Conservation (phyloP, 495 filamentous ascomycete species). For the Aspergillus haitiensis region DNA sequence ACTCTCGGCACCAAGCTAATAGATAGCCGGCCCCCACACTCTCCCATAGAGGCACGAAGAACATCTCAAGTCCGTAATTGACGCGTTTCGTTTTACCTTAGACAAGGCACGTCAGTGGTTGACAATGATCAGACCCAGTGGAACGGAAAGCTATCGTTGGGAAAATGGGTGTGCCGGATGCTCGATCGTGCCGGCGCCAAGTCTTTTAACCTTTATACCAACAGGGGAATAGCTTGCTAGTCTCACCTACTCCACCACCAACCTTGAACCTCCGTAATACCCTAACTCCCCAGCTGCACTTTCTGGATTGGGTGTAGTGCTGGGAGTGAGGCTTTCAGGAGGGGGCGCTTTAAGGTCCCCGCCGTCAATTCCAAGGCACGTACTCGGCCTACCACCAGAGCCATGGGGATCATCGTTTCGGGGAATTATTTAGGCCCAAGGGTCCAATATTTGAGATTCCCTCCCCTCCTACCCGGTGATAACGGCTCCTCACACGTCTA, state of each 20-base stretch:
- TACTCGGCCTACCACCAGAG: constrained; percentile 7
- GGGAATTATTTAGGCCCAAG: constrained; percentile 17
- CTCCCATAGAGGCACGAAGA: neutral
- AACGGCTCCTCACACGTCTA: constrained; percentile 36
- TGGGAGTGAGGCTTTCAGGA: neutral
- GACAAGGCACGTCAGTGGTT: constrained; percentile 12
- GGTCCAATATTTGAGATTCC: constrained; percentile 38
- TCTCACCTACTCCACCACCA: neutral
- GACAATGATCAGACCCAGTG: constrained; percentile 24
- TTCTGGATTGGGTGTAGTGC: constrained; percentile 5
- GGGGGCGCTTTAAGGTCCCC: neutral
- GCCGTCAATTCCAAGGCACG: neutral
- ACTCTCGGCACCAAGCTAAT: neutral
- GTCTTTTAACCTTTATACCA: constrained; percentile 21
- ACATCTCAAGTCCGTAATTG: neutral
- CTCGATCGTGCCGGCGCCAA: constrained; percentile 20
- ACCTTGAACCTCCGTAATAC: constrained; percentile 1
- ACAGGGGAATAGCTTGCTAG: constrained; percentile 4
- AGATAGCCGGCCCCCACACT: constrained; percentile 6
- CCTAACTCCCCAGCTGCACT: neutral
- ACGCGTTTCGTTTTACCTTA: neutral
- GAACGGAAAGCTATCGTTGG: constrained; percentile 19
- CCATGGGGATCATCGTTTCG: constrained; percentile 14
- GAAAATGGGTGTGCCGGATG: constrained; percentile 2
- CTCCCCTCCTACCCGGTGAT: constrained; percentile 16